Conservation (phyloP, 164 flowering plant genomes). For the Annona squamosa region DNA sequence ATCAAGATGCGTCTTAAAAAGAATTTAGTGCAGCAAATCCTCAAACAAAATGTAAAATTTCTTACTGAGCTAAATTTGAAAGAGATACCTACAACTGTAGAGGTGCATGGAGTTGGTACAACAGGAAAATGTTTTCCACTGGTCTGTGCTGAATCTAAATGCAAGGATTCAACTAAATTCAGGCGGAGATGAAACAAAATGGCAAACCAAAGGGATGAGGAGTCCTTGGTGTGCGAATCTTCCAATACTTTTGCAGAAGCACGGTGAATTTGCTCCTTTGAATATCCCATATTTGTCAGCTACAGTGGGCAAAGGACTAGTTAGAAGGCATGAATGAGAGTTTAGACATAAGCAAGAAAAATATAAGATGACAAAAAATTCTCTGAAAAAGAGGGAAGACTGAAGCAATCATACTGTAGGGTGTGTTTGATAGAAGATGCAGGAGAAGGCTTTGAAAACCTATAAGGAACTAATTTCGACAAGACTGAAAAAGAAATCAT, state of each 20-base stretch:
- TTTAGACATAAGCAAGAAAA: background rate
- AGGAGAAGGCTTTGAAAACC: background rate
- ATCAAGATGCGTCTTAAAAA: background rate
- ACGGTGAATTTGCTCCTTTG: slow-evolving; percentile 37
- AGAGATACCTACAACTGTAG: slow-evolving; percentile 18
- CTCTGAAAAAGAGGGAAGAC: background rate
- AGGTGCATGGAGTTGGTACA: slow-evolving; percentile 14
- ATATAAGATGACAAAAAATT: background rate
- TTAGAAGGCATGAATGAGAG: background rate
- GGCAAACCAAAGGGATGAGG: slow-evolving; percentile 46
- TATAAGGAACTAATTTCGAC: too few relatives aligned
- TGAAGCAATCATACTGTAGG: too few relatives aligned
- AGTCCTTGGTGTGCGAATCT: slow-evolving; percentile 26
- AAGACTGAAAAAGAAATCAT: too few relatives aligned
- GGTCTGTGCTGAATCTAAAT: slow-evolving; percentile 20
- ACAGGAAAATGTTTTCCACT: slow-evolving; percentile 14
- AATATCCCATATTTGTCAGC: slow-evolving; percentile 45
- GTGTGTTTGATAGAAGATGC: too few relatives aligned
- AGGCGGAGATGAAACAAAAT: slow-evolving; percentile 44
- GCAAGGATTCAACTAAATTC: slow-evolving; percentile 35
- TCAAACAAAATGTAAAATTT: background rate
- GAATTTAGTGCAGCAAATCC: background rate
- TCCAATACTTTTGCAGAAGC: slow-evolving; percentile 43
- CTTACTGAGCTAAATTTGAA: background rate
- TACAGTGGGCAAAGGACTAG: slow-evolving; percentile 19